A percentile compares a stretch with the other conserved stretches of the same genome.
Evolutionary conservation across 768 basidiomycete genomes (phyloP).

Genomic region (Mycena chlorophos): DNA sequence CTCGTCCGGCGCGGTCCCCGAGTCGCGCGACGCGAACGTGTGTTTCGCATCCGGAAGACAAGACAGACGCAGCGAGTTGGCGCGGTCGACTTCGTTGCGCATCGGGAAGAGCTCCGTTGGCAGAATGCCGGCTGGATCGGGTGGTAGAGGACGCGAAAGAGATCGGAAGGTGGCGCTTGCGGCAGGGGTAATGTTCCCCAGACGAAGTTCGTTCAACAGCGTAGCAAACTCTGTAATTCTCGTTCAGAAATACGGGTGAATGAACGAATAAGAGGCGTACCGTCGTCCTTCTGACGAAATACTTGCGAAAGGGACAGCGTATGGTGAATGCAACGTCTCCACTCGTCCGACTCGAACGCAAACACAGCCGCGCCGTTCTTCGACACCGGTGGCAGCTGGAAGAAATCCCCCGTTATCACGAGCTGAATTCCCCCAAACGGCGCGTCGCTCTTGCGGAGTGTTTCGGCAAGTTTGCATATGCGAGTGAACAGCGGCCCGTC

Average conservation of each 20-base stretch:
- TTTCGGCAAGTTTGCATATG: slow-evolving; percentile 55
- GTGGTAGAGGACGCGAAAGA: slow-evolving; percentile 20
- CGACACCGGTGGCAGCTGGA: slow-evolving; percentile 77
- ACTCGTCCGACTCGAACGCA: slow-evolving; percentile 69
- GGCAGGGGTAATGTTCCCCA: slow-evolving; percentile 40
- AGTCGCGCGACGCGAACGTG: slow-evolving; percentile 55
- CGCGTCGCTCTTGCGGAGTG: slow-evolving; percentile 44
- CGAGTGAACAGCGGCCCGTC: slow-evolving; percentile 72
- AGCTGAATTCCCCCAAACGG: slow-evolving; percentile 84
- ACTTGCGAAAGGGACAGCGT: slow-evolving; percentile 71
- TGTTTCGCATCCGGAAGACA: slow-evolving; percentile 43
- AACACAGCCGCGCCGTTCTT: slow-evolving; percentile 57
- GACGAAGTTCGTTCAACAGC: slow-evolving; percentile 75
- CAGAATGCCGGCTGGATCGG: slow-evolving; percentile 27
- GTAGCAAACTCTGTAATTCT: slow-evolving; percentile 56
- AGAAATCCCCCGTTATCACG: slow-evolving; percentile 81
- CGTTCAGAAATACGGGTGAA: background rate
- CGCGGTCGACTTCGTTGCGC: slow-evolving; percentile 65
- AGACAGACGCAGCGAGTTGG: slow-evolving; percentile 58
- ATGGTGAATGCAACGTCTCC: slow-evolving; percentile 59
- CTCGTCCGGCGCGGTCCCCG: slow-evolving; percentile 40
- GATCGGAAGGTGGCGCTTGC: slow-evolving; percentile 28
- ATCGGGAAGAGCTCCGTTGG: slow-evolving; percentile 64
- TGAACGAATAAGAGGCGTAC: slow-evolving; percentile 36
- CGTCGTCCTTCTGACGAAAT: slow-evolving; percentile 71